A percentile compares a stretch with the other conserved stretches of the same genome.
These are phyloP conservation scores for Globisporangium sylvaticum DNA, from an alignment of 352 stramenopile genomes.

Conservation along the genomic window DNA sequence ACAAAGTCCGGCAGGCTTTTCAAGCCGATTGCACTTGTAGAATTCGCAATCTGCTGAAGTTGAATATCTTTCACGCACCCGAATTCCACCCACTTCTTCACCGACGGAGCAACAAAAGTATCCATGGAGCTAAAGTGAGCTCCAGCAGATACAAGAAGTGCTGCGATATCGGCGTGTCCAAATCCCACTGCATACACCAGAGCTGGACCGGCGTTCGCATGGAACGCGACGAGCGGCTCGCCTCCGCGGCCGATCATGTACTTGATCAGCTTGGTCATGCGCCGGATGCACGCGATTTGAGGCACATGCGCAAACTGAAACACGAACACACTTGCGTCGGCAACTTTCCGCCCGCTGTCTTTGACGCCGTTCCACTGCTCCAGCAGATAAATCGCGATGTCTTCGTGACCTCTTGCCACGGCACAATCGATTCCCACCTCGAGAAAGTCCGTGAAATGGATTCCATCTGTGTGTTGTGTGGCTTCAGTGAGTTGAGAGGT, in stretches of 20 bases:
- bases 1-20: conserved; percentile 16
- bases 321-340: conserved; percentile 41
- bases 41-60: conserved; percentile 7
- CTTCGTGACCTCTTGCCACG: conserved; percentile 52
- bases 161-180: conserved; percentile 33
- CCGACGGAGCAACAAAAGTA: conserved; percentile 41
- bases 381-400: conserved; percentile 56
- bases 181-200: conserved; percentile 67
- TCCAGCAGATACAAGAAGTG: conserved; percentile 33
- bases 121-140: conserved; percentile 50
- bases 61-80: conserved; percentile 33
- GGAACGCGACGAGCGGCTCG: conserved; percentile 50
- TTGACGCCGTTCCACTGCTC: conserved; percentile 45
- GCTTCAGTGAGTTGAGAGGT: conserved; percentile 1
- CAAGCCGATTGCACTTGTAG: background rate
- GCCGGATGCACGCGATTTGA: conserved; percentile 59
- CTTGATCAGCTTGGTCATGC: conserved; percentile 31
- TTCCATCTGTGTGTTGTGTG: conserved; percentile 15
- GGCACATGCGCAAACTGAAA: conserved; percentile 69
- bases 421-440: conserved; percentile 54
- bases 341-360: conserved; percentile 26
- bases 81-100: conserved; percentile 65
- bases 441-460: conserved; percentile 57
- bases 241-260: conserved; percentile 54
- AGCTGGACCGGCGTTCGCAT: conserved; percentile 54